Evolutionary conservation across 768 basidiomycete genomes (phyloP).

Genomic region (Cystobasidium onofrii): DNA sequence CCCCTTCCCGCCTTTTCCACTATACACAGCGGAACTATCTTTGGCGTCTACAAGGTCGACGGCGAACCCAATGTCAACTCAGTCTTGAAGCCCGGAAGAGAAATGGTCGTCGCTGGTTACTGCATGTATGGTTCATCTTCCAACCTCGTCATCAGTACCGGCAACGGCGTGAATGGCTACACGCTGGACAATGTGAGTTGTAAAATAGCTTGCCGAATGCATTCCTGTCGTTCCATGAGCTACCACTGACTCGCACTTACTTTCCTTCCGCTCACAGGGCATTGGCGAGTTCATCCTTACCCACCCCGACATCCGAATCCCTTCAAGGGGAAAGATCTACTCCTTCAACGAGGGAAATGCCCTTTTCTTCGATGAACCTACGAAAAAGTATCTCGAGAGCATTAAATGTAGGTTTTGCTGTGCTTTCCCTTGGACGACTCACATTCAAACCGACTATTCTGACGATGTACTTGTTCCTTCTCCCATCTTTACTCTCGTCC

Average conservation of each 20-base stretch:
- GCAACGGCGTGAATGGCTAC: constrained; percentile 93
- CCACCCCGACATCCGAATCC: constrained; percentile 92
- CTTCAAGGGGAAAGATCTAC: constrained; percentile 92
- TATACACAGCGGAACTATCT: constrained; percentile 65
- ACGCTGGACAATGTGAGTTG: constrained; percentile 75
- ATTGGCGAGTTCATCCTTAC: constrained; percentile 98
- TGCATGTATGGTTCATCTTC: constrained; percentile 80
- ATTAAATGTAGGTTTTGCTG: constrained; percentile 55
- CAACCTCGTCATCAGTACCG: constrained; percentile 90
- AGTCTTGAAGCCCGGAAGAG: constrained; percentile 82
- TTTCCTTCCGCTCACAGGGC: constrained; percentile 45
- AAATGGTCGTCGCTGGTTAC: constrained; percentile 71
- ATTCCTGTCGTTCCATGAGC: too few species aligned
- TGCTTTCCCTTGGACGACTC: not conserved
- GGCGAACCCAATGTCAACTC: constrained; percentile 79
- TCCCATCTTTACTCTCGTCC: too few species aligned
- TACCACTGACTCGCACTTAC: not conserved
- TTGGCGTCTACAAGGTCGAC: constrained; percentile 85
- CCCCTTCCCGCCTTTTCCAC: not conserved
- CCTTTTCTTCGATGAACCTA: constrained; percentile 80
- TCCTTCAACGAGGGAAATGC: constrained; percentile 99
- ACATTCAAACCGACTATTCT: not conserved
- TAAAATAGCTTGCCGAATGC: not conserved
- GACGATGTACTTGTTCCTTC: not conserved
- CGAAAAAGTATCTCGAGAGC: constrained; percentile 70